Base-by-base conservation (phyloP, 306 rosid genomes). In the Astragalus glycyphyllos region DNA sequence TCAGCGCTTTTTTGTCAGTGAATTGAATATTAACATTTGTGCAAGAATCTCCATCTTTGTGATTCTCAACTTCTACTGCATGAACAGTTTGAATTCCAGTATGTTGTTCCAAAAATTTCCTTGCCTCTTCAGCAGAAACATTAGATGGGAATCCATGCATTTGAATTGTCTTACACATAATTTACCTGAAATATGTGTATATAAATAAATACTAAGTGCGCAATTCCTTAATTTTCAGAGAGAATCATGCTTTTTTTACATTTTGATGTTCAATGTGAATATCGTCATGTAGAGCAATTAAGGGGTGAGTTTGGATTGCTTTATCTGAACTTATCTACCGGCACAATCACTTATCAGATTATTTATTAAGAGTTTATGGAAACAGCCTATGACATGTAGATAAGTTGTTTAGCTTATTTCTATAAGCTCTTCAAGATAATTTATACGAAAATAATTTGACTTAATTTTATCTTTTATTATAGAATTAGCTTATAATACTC, bases 61-160 rank as follows among this genome's bases (percentile, higher is more conserved):
- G 48, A 14, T 51, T 58, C 51, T 48, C 34, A 44, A 85, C 54
- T 53, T 68, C 63, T 41, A 78, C 50, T 12, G 75, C 77, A 45
- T 55, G 74, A 47, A 88, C 84, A 76, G 84, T 83, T 53, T 85
- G 82, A 49, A 48, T 23, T 29, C 90, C 93, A 31, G 81, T 75
- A 26, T 42, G 55, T 72, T 14, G 56, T 61, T 88, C 93, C 44
- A 85, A 35, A 77, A 79, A 77, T 16, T 20, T 69, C 62, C 4
- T 77, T 20, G 85, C 85, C 2, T 61, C 82, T 42, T 68, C 78
- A 2, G 80, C 55, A 11, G 84, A 69, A 56, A 57, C 68, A 29
- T 14, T 53, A 3, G 68, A 58, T 56, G 84, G 75, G 74, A 86
- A 86, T 58, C 86, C 88, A 37, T 6, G 65, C 41, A 86, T 29